Conservation (phyloP, 495 filamentous ascomycete species). For the Immersiella caudata region DNA sequence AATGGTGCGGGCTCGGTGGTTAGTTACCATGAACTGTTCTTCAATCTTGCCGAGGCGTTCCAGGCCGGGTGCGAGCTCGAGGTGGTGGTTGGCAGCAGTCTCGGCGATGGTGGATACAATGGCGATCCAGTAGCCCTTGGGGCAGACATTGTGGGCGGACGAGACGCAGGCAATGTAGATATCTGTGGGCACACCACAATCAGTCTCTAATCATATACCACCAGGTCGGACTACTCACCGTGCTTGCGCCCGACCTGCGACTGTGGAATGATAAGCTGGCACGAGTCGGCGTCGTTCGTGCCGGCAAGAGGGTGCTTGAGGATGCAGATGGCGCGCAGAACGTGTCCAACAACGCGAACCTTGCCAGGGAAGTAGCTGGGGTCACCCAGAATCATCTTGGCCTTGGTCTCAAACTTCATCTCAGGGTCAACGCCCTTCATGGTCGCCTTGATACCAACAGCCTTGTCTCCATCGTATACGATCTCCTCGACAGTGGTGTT, state of each 20-base stretch:
- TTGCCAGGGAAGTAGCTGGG: slow-evolving; percentile 95
- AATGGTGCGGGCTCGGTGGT: neutral
- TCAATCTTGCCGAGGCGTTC: slow-evolving; percentile 92
- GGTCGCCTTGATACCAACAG: slow-evolving; percentile 91
- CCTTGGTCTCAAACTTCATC: slow-evolving; percentile 95
- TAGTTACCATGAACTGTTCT: slow-evolving; percentile 88
- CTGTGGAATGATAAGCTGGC: slow-evolving; percentile 97
- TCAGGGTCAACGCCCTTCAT: slow-evolving; percentile 83
- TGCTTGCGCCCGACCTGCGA: slow-evolving; percentile 94
- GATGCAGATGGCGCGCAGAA: slow-evolving; percentile 96
- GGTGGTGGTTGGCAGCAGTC: slow-evolving; percentile 85
- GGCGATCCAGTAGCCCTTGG: slow-evolving; percentile 98
- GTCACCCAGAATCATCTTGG: slow-evolving; percentile 93
- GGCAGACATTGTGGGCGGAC: slow-evolving; percentile 95
- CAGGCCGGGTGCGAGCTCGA: slow-evolving; percentile 91
- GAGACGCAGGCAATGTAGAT: slow-evolving; percentile 98
- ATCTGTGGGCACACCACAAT: slow-evolving; percentile 54
- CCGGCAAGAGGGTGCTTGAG: slow-evolving; percentile 88
- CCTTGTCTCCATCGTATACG: slow-evolving; percentile 76
- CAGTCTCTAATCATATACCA: neutral
- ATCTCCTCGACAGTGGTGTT: slow-evolving; percentile 93
- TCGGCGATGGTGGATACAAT: slow-evolving; percentile 98
- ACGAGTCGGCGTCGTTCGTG: slow-evolving; percentile 86
- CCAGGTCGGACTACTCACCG: slow-evolving; percentile 58
- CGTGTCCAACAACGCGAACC: slow-evolving; percentile 80